Evolutionary conservation across 345 rosid species (phyloP), one percentile per base, ranked within the genome.

Genomic region (Excoecaria agallocha): DNA sequence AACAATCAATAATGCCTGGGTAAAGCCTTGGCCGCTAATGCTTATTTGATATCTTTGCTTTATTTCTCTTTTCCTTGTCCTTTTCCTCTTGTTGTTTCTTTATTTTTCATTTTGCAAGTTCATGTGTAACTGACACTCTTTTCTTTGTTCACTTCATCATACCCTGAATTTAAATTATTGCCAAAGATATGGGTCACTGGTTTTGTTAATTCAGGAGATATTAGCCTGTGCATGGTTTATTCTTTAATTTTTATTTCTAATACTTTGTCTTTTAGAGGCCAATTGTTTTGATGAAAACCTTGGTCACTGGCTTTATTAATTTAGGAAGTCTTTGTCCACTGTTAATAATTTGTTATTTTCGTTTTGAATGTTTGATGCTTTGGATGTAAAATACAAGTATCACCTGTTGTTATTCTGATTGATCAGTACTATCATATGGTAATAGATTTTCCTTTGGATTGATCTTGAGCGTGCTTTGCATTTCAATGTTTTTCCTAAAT

Each of bases 21-120:
- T 43, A 43, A 43, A 43, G 48, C 37, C 37, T 58, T 57, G 25
- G 10, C 30, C 9, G 0, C 35, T 1, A 11, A 20, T 58, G 10
- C 17, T 38, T 0, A 37, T 63, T 63, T 38, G 20, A 6, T 35
- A 43, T 63, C 91, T 95, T 68, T 95, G 99, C 82, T 95, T 95
- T 85, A 8, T 3, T 37, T 10, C 30, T 45, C 20, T 35, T 57
- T 35, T 37, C 49, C 9, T 49, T 52, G 8, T n/a, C 12, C 6
- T 25, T 17, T n/a, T n/a, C n/a, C n/a, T n/a, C n/a, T n/a, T n/a
- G n/a, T n/a, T n/a, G n/a, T 45, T 19, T 74, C 38, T 17, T 55
- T 66, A 45, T 46, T 67, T 17, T 30, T 39, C 17, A 66, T 43
- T 13, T 24, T 3, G 7, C 71, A 11, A 7, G 10, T 17, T n/a